Evolutionary conservation across 148 eudicot species (phyloP), one percentile per base, ranked within the genome.

Genomic region (Vaccinium vitisidaea): DNA sequence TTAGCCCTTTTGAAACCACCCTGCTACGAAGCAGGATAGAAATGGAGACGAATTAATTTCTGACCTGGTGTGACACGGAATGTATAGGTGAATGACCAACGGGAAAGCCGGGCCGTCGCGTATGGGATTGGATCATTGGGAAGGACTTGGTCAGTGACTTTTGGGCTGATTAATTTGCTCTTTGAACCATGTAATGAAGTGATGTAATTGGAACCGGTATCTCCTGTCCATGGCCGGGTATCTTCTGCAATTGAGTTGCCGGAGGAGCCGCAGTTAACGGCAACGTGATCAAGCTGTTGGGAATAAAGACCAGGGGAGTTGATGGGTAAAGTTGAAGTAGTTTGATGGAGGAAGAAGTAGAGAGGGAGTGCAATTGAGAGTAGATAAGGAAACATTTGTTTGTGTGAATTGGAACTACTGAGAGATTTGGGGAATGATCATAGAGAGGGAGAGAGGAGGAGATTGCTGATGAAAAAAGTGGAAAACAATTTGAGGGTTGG

Each of bases 21-120:
- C 15, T 15, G 36, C 82, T 88, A 88, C 7, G 73, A 32, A 49
- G 83, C 8, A 3, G 87, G 88, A 39, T 79, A 25, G 75, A 89
- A 89, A 48, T 89, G 84, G 8, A 88, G 56, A 30, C 88, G 88
- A 30, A 89, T 63, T 30, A 87, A 6, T 65, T 89, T 89, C 15
- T 70, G 89, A 19, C 89, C 88, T 8, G 86, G 75, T 0, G 15
- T 67, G 59, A 87, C 82, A 3, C 15, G 83, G 75, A 87, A 84
- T 4, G 36, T 77, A 7, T 87, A 87, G 30, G 83, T 32, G 82
- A 87, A 87, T 16, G 48, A 74, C 9, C 63, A 39, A n/a, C 25
- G 82, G 39, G 89, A 87, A 46, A 81, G 36, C 6, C 86, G 19
- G 23, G 89, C 84, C 0, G 85, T 76, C 23, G 2, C 16, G 69